Base-by-base conservation (phyloP, 225 moss, liverwort and hornwort genomes). In the Climacium dendroides region DNA sequence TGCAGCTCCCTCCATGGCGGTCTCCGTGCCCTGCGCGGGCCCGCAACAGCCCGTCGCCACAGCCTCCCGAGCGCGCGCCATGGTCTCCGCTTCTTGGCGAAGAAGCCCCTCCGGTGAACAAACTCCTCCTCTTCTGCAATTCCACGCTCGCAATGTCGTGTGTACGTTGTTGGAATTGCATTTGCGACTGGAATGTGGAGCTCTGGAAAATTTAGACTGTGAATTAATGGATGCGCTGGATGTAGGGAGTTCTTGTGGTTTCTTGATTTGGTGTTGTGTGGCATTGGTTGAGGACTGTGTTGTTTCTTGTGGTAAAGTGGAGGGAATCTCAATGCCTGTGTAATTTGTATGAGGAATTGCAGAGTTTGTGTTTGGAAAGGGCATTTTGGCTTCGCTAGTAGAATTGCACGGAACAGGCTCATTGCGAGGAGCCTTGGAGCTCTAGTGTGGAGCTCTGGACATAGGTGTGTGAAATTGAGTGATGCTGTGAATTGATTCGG, bases 1-100 rank as follows among this genome's bases (percentile, higher is more conserved):
- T 65, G 90, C 92, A 41, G 89, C 89, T 82, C 86, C 89, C 79
- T 85, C 92, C 90, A 88, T 92, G 92, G 90, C 90, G 74, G 83
- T 80, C 88, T 41, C 90, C 23, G 78, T 75, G 83, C 89, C 89
- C 64, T 85, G 71, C 79, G 82, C 65, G 45, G 81, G 81, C 13
- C 83, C 57, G 64, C 78, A 85, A 23, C 83, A 84, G 26, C 73
- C 17, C 72, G 58, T 74, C n/a, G 45, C 75, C 53, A 15, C 80
- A 13, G 18, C 87, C 82, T 29, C 71, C 74, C 72, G 87, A 45
- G 79, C 65, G 7, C 65, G 70, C 81, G 89, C 61, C 39, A 78
- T 16, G 63, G 81, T 81, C 25, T 63, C 81, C 48, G 35, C 63
- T 30, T 59, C 80, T 24, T 63, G 47, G 81, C 81, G 81, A 63